phyloP scores from a whole-genome alignment of 192 early-diverging fungal genomes.

The Powellomyces hirtus region DNA sequence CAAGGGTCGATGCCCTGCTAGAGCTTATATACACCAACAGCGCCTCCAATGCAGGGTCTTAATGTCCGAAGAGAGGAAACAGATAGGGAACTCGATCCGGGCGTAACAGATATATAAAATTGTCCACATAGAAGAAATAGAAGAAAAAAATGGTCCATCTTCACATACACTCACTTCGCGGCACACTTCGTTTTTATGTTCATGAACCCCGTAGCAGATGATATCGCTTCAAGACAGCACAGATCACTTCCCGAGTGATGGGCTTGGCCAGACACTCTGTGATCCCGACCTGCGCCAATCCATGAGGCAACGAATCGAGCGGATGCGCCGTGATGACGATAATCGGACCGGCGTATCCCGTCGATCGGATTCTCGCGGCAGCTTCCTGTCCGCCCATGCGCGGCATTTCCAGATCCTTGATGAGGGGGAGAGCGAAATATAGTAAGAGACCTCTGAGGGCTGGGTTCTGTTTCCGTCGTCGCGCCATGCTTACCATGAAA shows the following conservation, averaged over 20 bases:
- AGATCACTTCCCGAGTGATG: conserved; percentile 1
- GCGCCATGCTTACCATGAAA: conserved; percentile 20
- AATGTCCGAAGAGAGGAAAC: too few species aligned
- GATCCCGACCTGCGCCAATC: conserved; percentile 24
- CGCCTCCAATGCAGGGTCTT: too few species aligned
- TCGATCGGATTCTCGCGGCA: conserved; percentile 17
- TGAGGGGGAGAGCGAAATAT: neutral
- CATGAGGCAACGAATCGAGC: neutral
- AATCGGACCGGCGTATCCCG: conserved; percentile 21
- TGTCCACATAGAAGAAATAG: too few species aligned
- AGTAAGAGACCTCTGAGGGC: neutral
- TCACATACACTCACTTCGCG: too few species aligned
- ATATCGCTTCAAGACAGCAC: conserved; percentile 14
- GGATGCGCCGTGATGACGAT: conserved; percentile 31
- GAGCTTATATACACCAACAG: too few species aligned
- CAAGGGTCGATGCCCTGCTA: too few species aligned
- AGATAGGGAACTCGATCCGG: too few species aligned
- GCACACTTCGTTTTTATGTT: too few species aligned
- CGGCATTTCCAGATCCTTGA: conserved; percentile 37
- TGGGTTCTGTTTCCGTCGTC: neutral
- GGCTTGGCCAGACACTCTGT: conserved; percentile 23
- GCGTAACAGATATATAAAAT: too few species aligned
- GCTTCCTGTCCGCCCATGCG: conserved; percentile 38
- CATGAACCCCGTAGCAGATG: neutral
- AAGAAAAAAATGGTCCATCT: too few species aligned